A percentile compares a stretch with the other conserved stretches of the same genome.
phyloP scores from a whole-genome alignment of 345 rosid genomes.

The Heritiera littoralis region DNA sequence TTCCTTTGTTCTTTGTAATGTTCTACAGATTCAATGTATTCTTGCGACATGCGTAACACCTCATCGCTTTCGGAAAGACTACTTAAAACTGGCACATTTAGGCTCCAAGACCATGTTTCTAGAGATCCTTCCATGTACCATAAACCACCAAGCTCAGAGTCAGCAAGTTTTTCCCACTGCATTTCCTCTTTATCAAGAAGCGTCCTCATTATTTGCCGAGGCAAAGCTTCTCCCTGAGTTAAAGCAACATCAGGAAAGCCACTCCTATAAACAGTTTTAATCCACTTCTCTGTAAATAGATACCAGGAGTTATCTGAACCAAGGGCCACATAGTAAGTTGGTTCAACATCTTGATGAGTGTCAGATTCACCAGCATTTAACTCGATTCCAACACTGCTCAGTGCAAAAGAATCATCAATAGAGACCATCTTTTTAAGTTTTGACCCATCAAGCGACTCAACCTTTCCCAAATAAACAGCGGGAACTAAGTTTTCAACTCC shows the following conservation, averaged over 20 bases:
- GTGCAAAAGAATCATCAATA: constrained; percentile 40
- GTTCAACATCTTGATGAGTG: constrained; percentile 41
- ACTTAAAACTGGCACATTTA: constrained; percentile 87
- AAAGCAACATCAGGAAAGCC: constrained; percentile 83
- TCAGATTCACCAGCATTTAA: constrained; percentile 30
- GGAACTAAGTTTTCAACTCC: constrained; percentile 69
- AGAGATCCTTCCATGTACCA: constrained; percentile 86
- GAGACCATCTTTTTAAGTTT: constrained; percentile 48
- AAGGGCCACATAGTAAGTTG: constrained; percentile 74
- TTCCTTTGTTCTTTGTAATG: constrained; percentile 68
- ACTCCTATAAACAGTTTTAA: constrained; percentile 62
- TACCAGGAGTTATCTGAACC: constrained; percentile 98
- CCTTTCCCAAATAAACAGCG: constrained; percentile 75
- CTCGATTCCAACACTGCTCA: constrained; percentile 33
- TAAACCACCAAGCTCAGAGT: constrained; percentile 74
- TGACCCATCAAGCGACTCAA: constrained; percentile 51
- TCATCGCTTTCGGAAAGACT: constrained; percentile 80
- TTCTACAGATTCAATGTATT: constrained; percentile 58
- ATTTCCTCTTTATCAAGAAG: constrained; percentile 63
- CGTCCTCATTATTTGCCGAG: constrained; percentile 64
- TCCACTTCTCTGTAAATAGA: constrained; percentile 86
- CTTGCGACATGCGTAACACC: constrained; percentile 55
- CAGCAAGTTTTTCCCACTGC: constrained; percentile 80
- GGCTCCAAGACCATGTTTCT: constrained; percentile 98
- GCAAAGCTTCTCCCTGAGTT: constrained; percentile 67